Base-by-base conservation (phyloP, 352 stramenopile genomes). In the Pythium aristosporum region DNA sequence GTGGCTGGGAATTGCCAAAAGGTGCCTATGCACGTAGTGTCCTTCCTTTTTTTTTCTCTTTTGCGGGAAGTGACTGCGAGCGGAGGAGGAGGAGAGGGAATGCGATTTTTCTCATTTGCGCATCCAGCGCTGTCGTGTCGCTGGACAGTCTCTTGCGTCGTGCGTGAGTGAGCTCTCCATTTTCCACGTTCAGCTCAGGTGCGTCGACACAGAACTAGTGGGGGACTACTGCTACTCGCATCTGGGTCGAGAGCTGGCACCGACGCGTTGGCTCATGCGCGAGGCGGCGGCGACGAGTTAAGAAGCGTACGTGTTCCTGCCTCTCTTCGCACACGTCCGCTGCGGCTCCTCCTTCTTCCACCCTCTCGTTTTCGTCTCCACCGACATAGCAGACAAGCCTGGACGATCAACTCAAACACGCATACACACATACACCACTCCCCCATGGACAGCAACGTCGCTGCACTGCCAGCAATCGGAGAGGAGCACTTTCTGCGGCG, bases 401-500 rank as follows among this genome's bases (percentile, higher is more conserved):
- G 25, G 25, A 30, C 25, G 25, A 30, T 5, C 25, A 30, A 30
- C 25, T 5, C 43, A 25, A 23, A 25, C 15, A 25, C 43, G 20
- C 10, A 12, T 7, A 18, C 37, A 41, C 36, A 12, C 7, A 7
- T 41, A 48, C 42, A 5, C 16, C 42, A 48, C 18, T 18, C n/a
- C n/a, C n/a, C n/a, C n/a, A 23, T 25, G 42, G n/a, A 48, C 42
- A 48, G 42, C 42, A 23, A 23, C 42, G n/a, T 20, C 42, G n/a
- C 16, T 23, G 10, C 42, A 11, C n/a, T 48, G 15, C 42, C 76
- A 3, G 76, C 70, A 43, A 87, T 89, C 55, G 57, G 70, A 61
- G 80, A 89, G 62, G 68, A 84, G 62, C 57, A 61, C 37, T 12
- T 12, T 11, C 83, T 80, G 62, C 69, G 74, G 8, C 39, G 20